Evolutionary conservation across 768 basidiomycete genomes (phyloP), one percentile per base, ranked within the genome.

Genomic region (Collybiopsis confluens): DNA sequence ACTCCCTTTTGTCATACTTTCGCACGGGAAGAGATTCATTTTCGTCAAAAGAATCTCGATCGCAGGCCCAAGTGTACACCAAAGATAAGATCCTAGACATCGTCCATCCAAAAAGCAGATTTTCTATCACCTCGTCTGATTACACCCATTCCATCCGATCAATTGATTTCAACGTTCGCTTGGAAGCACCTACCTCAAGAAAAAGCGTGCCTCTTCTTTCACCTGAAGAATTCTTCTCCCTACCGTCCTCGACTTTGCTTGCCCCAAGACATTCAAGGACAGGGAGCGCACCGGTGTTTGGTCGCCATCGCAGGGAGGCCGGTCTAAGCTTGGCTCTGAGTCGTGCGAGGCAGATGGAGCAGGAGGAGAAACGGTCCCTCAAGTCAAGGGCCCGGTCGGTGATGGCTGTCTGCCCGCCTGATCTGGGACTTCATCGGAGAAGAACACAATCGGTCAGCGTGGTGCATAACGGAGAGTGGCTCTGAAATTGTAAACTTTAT

Each of bases 61-160:
- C 18, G 3, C 50, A 21, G 10, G 35, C 21, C n/a, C 50, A 28
- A 30, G 42, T 27, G 7, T 15, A n/a, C 18, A 23, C 40, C 15
- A 40, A 18, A 43, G n/a, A n/a, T 24, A 42, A 42, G 41, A 54
- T 69, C 47, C 55, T 69, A 4, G 58, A 69, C 54, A 68, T 69
- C 55, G 58, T 58, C 10, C 65, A 64, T 52, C 68, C 66, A 18
- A 56, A 64, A 45, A 67, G 65, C 59, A 65, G 65, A 50, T 69
- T 67, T 47, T 69, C 68, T 16, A 57, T 68, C 35, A 62, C 63
- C 30, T 68, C 66, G 27, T 69, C 68, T 4, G 66, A 69, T 44
- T 69, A 65, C 33, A 57, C 63, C 0, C 9, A 51, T 56, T 66
- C 68, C 7, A 18, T 56, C 11, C 23, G 47, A 24, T 55, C 35